A percentile compares a stretch with the other conserved stretches of the same genome.
phyloP scores from a whole-genome alignment of 495 filamentous ascomycete species.

The Parmelia sp. region DNA sequence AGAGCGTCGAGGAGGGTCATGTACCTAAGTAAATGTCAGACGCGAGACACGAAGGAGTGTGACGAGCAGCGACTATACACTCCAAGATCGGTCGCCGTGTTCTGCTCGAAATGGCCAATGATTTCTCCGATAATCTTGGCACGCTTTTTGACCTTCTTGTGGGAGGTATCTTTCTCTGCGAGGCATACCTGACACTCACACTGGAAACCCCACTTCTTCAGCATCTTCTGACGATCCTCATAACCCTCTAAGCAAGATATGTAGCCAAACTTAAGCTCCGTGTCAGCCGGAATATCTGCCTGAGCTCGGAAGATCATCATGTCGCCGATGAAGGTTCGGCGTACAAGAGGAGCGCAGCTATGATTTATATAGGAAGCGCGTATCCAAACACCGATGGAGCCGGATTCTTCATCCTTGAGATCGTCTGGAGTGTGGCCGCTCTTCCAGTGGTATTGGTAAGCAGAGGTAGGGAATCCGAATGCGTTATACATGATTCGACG shows the following conservation, averaged over 20 bases:
- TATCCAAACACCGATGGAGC: slow-evolving; percentile 46
- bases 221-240: slow-evolving; percentile 17
- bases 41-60: background rate
- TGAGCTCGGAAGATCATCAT: slow-evolving; percentile 52
- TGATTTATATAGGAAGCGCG: slow-evolving; percentile 53
- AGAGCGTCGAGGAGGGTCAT: background rate
- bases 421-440: slow-evolving; percentile 8
- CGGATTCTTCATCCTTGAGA: background rate
- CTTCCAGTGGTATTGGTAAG: background rate
- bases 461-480: slow-evolving; percentile 40
- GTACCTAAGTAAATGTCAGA: background rate
- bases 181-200: slow-evolving; percentile 43
- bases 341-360: slow-evolving; percentile 43
- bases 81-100: background rate
- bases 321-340: slow-evolving; percentile 51
- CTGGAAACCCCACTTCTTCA: slow-evolving; percentile 42
- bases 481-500: slow-evolving; percentile 42
- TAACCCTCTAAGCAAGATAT: slow-evolving; percentile 28
- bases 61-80: background rate
- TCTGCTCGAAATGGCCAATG: background rate
- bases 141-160: background rate
- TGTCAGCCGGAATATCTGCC: slow-evolving; percentile 38
- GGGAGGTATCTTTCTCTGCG: background rate
- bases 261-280: slow-evolving; percentile 45
- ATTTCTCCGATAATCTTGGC: background rate